Evolutionary conservation across 192 early-diverging fungal genomes (phyloP), one percentile per base, ranked within the genome.

Genomic region (Coemansia sp.): DNA sequence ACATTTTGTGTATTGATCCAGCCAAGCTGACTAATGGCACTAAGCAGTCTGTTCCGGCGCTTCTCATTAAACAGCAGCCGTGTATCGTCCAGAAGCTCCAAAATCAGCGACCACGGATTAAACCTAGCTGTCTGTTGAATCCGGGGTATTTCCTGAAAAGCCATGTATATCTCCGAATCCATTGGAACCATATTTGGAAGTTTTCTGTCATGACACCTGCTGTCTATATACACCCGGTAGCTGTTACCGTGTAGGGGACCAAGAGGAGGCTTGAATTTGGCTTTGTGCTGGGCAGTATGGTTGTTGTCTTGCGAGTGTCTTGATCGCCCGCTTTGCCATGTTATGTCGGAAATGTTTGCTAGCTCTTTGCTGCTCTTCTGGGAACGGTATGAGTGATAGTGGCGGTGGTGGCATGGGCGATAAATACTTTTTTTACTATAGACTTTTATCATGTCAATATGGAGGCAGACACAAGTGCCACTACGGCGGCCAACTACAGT

Each of bases 101-200:
- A 62, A 29, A 75, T n/a, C 33, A 80, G 51, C 31, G 66, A 50
- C 77, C 77, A 80, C 3, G 77, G 77, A n/a, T 80, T 80, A 55
- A 80, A 75, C 28, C 25, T 32, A 12, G 66, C 28, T 5, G 63
- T 48, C 1, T 30, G 59, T 14, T 66, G 48, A 3, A 54, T 33
- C 3, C 63, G 34, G 22, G 63, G 63, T 69, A 65, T 73, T 2
- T 49, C 55, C 2, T 17, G 58, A 28, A 66, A 34, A 17, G 69
- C 72, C 4, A 11, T 29, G 68, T 75, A n/a, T 40, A 80, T 48
- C 3, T 72, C 60, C 2, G 73, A 60, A 29, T 12, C 42, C 6
- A 32, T 32, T 7, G 78, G 73, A 20, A 80, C 61, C 11, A 66
- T 30, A 17, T 56, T 33, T 18, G 68, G 73, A 22, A 75, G 40